A percentile compares a stretch with the other conserved stretches of the same genome.
These are phyloP conservation scores for Adansonia digitata DNA, from an alignment of 345 rosid species.

Conservation along the genomic window DNA sequence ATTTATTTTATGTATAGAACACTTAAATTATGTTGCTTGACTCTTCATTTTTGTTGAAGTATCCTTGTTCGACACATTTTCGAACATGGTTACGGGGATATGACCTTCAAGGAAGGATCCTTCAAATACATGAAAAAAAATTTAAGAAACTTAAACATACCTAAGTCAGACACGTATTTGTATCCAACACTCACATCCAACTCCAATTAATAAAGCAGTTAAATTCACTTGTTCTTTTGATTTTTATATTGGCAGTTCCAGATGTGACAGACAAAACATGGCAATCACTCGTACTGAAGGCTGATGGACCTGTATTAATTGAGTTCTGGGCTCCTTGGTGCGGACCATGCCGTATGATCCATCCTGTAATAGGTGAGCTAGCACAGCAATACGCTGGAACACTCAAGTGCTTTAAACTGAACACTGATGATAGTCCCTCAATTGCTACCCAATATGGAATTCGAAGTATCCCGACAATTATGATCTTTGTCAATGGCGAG, in stretches of 20 bases:
- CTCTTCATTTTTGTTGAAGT: no score
- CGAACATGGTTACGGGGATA: no score
- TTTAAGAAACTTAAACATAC: no score
- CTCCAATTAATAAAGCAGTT: no score
- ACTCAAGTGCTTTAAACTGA: slow-evolving; percentile 41
- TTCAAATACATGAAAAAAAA: no score
- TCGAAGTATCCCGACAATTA: slow-evolving; percentile 54
- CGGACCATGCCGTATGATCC: slow-evolving; percentile 57
- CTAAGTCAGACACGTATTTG: no score
- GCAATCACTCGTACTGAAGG: slow-evolving; percentile 48
- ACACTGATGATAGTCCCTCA: slow-evolving; percentile 48
- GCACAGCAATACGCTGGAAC: slow-evolving; percentile 45
- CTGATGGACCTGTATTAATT: slow-evolving; percentile 57
- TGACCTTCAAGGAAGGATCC: no score
- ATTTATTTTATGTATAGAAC: neutral
- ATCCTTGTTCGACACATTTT: no score
- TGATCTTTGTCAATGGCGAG: slow-evolving; percentile 51
- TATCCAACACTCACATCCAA: no score
- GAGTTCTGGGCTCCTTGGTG: slow-evolving; percentile 71
- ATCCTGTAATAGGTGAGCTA: slow-evolving; percentile 47
- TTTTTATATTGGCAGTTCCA: slow-evolving; percentile 37
- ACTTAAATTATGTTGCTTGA: no score
- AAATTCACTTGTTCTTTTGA: slow-evolving; percentile 14
- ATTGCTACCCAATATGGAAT: slow-evolving; percentile 44
- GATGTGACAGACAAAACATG: slow-evolving; percentile 44